These are phyloP conservation scores for Alloascoidea africana DNA, from an alignment of 805 yeast genomes.

Conservation along the genomic window DNA sequence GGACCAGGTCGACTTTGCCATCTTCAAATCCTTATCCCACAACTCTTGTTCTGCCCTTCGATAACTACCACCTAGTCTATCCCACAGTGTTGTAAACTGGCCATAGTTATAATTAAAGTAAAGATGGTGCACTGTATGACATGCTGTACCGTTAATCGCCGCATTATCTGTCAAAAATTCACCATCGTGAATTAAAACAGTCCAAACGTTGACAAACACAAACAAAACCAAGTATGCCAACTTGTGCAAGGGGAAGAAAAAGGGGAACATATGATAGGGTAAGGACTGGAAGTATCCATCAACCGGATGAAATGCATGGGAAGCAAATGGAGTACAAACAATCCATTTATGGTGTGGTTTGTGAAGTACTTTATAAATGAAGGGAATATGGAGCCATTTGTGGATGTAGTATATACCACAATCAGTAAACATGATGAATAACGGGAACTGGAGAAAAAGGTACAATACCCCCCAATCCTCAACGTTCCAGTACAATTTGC, in stretches of 20 bases:
- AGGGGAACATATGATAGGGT: constrained; percentile 88
- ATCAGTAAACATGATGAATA: constrained; percentile 86
- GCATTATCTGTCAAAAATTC: constrained; percentile 90
- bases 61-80: constrained; percentile 86
- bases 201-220: constrained; percentile 92
- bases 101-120: constrained; percentile 98
- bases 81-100: constrained; percentile 97
- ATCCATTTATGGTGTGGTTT: constrained; percentile 99
- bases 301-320: constrained; percentile 97
- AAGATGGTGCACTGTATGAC: constrained; percentile 93
- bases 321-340: constrained; percentile 95
- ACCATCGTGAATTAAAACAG: constrained; percentile 98
- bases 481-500: constrained; percentile 56
- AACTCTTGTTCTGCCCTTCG: constrained; percentile 83
- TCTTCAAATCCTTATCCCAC: constrained; percentile 48
- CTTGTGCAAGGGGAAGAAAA: constrained; percentile 86
- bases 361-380: constrained; percentile 72
- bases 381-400: constrained; percentile 88
- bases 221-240: constrained; percentile 67
- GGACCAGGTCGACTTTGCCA: constrained; percentile 47
- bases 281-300: constrained; percentile 90
- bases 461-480: constrained; percentile 60
- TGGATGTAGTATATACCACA: constrained; percentile 85
- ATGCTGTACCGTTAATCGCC: constrained; percentile 92
- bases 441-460: constrained; percentile 50